Evolutionary conservation across 2,329 filamentous ascomycete genomes (phyloP).

Genomic region (Hirsutella minnesotensis): DNA sequence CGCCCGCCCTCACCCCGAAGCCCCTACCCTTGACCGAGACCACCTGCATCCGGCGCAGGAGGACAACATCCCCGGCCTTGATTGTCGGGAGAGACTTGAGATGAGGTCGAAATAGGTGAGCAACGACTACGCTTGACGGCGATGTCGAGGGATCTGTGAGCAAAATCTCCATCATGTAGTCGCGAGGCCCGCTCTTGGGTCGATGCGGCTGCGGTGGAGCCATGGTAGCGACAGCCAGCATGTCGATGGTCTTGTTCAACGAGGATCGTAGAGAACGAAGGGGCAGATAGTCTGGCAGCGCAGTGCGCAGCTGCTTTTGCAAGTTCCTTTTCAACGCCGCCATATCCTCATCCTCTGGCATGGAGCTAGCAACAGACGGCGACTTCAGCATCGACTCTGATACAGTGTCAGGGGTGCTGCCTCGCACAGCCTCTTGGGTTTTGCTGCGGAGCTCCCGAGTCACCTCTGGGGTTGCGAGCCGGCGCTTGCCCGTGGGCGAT

Average conservation of each 20-base stretch:
- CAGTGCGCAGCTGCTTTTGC: conserved; percentile 31
- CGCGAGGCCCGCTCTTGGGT: conserved; percentile 44
- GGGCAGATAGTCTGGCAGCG: conserved; percentile 38
- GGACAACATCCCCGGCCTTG: conserved; percentile 42
- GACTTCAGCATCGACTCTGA: conserved; percentile 11
- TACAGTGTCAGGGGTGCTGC: conserved; percentile 10
- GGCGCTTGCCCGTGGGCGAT: conserved; percentile 11
- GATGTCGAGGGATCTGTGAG: conserved; percentile 44
- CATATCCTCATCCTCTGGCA: conserved; percentile 14
- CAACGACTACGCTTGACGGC: conserved; percentile 37
- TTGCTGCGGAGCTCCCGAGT: conserved; percentile 13
- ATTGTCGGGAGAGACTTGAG: conserved; percentile 43
- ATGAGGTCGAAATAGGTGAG: conserved; percentile 47
- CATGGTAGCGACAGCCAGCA: conserved; percentile 42
- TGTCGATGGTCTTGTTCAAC: conserved; percentile 36
- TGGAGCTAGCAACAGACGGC: conserved; percentile 16
- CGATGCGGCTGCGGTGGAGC: conserved; percentile 38
- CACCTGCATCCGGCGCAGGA: conserved; percentile 45
- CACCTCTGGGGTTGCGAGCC: conserved; percentile 11
- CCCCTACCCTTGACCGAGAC: conserved; percentile 40
- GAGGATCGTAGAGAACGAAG: conserved; percentile 40
- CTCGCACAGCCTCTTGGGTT: conserved; percentile 8
- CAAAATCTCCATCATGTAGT: conserved; percentile 47
- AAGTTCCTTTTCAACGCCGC: conserved; percentile 33
- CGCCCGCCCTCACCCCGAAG: conserved; percentile 43